Evolutionary conservation across 2,329 filamentous ascomycete genomes (phyloP).

Genomic region (Colletotrichum sp.): DNA sequence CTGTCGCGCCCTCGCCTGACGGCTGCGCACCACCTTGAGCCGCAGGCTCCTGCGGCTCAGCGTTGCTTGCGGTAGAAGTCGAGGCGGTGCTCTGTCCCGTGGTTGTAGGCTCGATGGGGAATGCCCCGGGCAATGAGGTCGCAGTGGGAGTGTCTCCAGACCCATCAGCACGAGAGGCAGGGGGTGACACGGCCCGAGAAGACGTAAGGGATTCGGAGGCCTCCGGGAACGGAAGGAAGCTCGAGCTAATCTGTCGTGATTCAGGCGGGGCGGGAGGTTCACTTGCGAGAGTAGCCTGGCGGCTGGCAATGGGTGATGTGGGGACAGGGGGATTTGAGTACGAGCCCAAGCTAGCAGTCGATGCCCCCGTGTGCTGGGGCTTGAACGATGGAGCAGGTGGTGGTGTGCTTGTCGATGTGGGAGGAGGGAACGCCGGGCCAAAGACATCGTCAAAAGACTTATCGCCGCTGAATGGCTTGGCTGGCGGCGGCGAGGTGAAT

Average conservation of each 20-base stretch:
- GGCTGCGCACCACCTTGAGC: slow-evolving; percentile 28
- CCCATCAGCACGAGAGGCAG: slow-evolving; percentile 61
- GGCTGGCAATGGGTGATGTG: slow-evolving; percentile 65
- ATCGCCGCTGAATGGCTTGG: slow-evolving; percentile 57
- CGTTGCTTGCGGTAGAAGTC: slow-evolving; percentile 36
- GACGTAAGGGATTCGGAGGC: slow-evolving; percentile 74
- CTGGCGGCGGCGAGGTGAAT: slow-evolving; percentile 51
- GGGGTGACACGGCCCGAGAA: slow-evolving; percentile 78
- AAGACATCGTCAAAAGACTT: slow-evolving; percentile 88
- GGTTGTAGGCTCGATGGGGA: slow-evolving; percentile 40
- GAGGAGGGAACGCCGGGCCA: slow-evolving; percentile 66
- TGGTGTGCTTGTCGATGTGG: slow-evolving; percentile 47
- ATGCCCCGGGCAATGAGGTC: slow-evolving; percentile 32
- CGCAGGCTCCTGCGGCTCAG: slow-evolving; percentile 24
- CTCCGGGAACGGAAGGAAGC: slow-evolving; percentile 73
- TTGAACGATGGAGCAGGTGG: slow-evolving; percentile 66
- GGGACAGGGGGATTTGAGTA: slow-evolving; percentile 61
- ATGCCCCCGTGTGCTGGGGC: slow-evolving; percentile 63
- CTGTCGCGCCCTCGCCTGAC: slow-evolving; percentile 1
- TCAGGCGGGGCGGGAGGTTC: slow-evolving; percentile 69
- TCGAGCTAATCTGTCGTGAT: slow-evolving; percentile 79
- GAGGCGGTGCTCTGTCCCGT: slow-evolving; percentile 38
- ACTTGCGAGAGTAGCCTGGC: slow-evolving; percentile 59
- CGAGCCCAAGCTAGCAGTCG: slow-evolving; percentile 56
- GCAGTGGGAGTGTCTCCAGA: slow-evolving; percentile 45